Percentiles rank a stretch among this genome's conserved stretches.
phyloP scores from a whole-genome alignment of 208 protist genomes.

The Trypanosoma caninum region DNA sequence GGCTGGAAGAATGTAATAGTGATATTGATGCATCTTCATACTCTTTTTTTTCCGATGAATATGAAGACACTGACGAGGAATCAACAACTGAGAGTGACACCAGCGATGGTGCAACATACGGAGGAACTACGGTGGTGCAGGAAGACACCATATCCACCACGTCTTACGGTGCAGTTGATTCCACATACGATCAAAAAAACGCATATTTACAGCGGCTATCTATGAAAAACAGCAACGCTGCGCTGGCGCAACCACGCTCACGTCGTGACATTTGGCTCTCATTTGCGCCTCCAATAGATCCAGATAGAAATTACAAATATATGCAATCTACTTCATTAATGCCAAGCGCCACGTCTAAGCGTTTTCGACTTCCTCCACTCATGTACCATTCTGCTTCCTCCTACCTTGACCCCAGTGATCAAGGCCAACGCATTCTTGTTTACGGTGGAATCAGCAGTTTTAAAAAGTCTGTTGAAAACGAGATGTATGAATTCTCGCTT shows the following conservation, averaged over 20 bases:
- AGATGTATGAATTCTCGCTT: constrained; percentile 86
- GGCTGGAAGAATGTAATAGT: constrained; percentile 62
- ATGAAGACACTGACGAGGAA: constrained; percentile 27
- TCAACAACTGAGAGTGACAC: background rate
- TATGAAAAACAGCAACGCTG: too few relatives aligned
- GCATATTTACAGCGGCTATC: too few relatives aligned
- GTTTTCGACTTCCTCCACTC: constrained; percentile 67
- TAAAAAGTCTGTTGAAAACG: constrained; percentile 42
- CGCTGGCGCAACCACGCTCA: too few relatives aligned
- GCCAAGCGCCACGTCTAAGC: constrained; percentile 31
- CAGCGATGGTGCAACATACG: too few relatives aligned
- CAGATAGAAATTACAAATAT: constrained; percentile 46
- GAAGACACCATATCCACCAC: too few relatives aligned
- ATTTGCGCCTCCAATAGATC: constrained; percentile 33
- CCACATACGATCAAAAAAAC: too few relatives aligned
- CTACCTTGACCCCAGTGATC: constrained; percentile 51
- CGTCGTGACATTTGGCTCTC: constrained; percentile 73
- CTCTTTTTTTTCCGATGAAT: too few relatives aligned
- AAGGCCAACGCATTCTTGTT: constrained; percentile 71
- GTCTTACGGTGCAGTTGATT: too few relatives aligned
- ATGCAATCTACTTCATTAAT: constrained; percentile 64
- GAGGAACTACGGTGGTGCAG: too few relatives aligned
- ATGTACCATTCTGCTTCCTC: constrained; percentile 58
- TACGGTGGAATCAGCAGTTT: constrained; percentile 60
- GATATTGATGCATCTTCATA: constrained; percentile 28